Evolutionary conservation across 805 yeast species (phyloP).

Genomic region (Komagataella pseudopastoris): DNA sequence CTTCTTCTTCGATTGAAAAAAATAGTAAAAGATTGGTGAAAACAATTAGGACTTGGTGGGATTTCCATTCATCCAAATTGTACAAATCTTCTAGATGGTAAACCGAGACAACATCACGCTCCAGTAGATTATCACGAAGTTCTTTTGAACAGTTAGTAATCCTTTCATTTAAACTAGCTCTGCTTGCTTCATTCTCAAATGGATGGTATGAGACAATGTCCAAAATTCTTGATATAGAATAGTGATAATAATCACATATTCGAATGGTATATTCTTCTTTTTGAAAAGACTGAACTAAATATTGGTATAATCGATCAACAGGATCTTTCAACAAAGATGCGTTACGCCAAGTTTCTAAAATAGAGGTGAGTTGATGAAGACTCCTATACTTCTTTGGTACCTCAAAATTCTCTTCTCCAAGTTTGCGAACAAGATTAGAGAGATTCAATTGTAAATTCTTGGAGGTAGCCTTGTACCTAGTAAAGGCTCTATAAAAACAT

Average conservation of each 20-base stretch:
- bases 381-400: neutral
- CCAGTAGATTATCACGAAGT: neutral
- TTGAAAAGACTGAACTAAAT: neutral
- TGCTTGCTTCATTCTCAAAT: neutral
- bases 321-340: neutral
- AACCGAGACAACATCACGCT: neutral
- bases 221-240: neutral
- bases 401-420: constrained; percentile 12
- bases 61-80: neutral
- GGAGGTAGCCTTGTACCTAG: constrained; percentile 89
- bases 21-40: constrained; percentile 74
- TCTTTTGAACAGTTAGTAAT: neutral
- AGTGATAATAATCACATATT: neutral
- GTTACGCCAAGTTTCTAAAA: neutral
- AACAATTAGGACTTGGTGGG: constrained; percentile 40
- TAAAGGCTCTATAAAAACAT: constrained; percentile 83
- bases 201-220: neutral
- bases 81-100: neutral
- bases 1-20: constrained; percentile 26
- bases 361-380: neutral
- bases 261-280: neutral
- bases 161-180: neutral
- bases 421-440: constrained; percentile 19
- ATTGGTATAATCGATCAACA: neutral
- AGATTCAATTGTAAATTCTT: constrained; percentile 41